Conservation (phyloP, 192 early-diverging fungal genomes). For the Podila verticillata region DNA sequence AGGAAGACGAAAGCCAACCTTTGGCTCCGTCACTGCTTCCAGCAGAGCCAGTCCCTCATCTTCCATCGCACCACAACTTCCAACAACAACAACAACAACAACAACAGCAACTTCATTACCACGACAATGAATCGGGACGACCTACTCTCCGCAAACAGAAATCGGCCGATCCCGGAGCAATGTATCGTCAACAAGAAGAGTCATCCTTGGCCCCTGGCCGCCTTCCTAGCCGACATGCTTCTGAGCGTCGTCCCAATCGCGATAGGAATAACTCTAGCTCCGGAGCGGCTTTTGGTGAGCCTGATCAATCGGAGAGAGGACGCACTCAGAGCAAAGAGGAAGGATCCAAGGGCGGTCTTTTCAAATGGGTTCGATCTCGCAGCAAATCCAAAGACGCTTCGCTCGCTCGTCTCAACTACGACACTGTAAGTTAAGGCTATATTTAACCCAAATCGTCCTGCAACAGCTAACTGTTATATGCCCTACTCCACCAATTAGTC, state of each 20-base stretch:
- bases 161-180: conserved; percentile 29
- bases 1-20: conserved; percentile 3
- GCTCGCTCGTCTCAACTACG: conserved; percentile 15
- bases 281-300: conserved; percentile 1
- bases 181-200: conserved; percentile 39
- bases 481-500: neutral
- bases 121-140: neutral
- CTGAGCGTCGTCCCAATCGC: conserved; percentile 27
- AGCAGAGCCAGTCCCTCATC: neutral
- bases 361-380: conserved; percentile 30
- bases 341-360: conserved; percentile 29
- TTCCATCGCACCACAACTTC: neutral
- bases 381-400: conserved; percentile 45
- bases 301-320: conserved; percentile 23
- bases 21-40: conserved; percentile 28
- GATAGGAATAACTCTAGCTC: conserved; percentile 7
- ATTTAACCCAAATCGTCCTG: no score
- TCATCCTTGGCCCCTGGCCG: neutral
- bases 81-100: neutral
- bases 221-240: conserved; percentile 27
- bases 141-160: conserved; percentile 35
- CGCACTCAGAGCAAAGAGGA: conserved; percentile 20
- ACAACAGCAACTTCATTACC: neutral
- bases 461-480: no score
- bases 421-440: conserved; percentile 16